Evolutionary conservation across 2,329 filamentous ascomycete genomes (phyloP).

Genomic region (Aspergillaceae sp.): DNA sequence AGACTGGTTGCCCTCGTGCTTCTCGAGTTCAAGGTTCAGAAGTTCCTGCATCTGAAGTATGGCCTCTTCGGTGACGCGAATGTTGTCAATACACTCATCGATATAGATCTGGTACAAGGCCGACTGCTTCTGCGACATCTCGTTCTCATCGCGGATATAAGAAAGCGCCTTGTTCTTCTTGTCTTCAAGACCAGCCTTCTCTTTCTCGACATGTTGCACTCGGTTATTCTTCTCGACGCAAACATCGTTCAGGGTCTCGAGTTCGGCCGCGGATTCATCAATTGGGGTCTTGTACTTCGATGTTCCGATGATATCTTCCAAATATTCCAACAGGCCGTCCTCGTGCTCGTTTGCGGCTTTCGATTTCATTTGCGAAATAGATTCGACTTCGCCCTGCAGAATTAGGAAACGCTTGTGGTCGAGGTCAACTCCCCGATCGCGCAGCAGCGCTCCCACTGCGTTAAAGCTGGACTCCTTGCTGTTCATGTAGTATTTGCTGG

Average conservation of each 20-base stretch:
- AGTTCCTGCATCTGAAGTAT: conserved; percentile 83
- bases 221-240: conserved; percentile 91
- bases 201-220: conserved; percentile 96
- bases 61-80: conserved; percentile 79
- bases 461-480: conserved; percentile 85
- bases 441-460: conserved; percentile 75
- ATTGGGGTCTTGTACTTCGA: conserved; percentile 98
- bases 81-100: conserved; percentile 78
- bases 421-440: conserved; percentile 81
- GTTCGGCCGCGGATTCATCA: conserved; percentile 82
- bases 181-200: conserved; percentile 83
- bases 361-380: conserved; percentile 97
- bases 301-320: conserved; percentile 97
- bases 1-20: conserved; percentile 81
- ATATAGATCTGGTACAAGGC: conserved; percentile 89
- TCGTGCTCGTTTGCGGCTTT: conserved; percentile 94
- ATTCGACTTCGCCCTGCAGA: conserved; percentile 94
- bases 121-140: conserved; percentile 79
- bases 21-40: conserved; percentile 78
- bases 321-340: conserved; percentile 88
- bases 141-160: conserved; percentile 87
- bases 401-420: conserved; percentile 98
- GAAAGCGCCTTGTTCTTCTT: conserved; percentile 93
- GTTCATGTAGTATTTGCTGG: conserved; percentile 97
- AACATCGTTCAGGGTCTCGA: conserved; percentile 86